Base-by-base conservation (phyloP, 768 basidiomycete genomes). In the Mycena rosella region DNA sequence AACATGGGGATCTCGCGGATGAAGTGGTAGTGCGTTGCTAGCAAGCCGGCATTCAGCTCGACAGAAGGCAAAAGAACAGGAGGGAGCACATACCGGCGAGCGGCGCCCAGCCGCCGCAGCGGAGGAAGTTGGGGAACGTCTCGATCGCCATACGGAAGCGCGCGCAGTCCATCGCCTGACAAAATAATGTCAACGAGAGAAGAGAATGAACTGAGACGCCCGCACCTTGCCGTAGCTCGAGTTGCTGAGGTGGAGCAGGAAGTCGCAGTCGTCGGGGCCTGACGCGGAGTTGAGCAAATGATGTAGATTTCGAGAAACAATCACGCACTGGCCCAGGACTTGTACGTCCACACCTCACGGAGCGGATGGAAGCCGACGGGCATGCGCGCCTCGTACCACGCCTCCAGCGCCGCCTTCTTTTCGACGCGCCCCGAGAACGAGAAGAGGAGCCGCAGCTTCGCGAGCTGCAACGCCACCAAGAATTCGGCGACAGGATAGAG, bases 231-330 rank as follows among this genome's bases (percentile, higher is more conserved):
- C 34, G 36, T 94, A 95, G 58, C 88, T 90, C 0, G 93, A 93
- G 74, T 95, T 95, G 75, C 91, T 93, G 63, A 95, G 81, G 73
- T 95, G 93, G 14, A 85, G 75, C 73, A 92, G 88, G 72, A 89
- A 89, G 77, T 95, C 94, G 47, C 85, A 84, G 48, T 94, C 93
- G 68, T 94, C 92, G 7, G 89, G 72, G 61, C 10, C 17, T 18
- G 38, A n/a, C n/a, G n/a, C n/a, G n/a, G n/a, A n/a, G n/a, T n/a
- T n/a, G n/a, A n/a, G n/a, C n/a, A n/a, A n/a, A n/a, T 15, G 38
- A 80, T 22, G 76, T 81, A 66, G 84, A 87, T 8, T 77, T 72
- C 15, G 29, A 27, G 26, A 13, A 30, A 32, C 10, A 73, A 70
- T 36, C 9, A 38, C 38, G 8, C 38, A 38, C 84, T 85, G 27